A percentile compares a stretch with the other conserved stretches of the same genome.
Evolutionary conservation across 2,329 filamentous ascomycete genomes (phyloP).

Genomic region (Capronia coronata): DNA sequence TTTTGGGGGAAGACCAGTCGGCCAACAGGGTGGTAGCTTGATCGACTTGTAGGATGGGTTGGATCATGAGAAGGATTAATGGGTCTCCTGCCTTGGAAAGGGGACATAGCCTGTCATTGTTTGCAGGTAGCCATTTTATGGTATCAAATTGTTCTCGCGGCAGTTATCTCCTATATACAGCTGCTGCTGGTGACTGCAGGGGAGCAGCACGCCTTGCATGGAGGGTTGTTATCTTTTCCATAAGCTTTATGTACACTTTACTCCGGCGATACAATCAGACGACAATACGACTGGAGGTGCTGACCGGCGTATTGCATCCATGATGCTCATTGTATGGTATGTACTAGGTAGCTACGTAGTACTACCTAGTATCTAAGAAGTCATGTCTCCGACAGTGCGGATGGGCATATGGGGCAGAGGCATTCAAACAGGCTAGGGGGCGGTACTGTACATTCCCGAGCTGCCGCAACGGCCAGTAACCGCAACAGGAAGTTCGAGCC

Average conservation of each 20-base stretch:
- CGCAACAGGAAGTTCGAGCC: neutral
- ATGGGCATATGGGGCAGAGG: too few relatives aligned
- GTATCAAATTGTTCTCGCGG: neutral
- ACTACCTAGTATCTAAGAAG: too few relatives aligned
- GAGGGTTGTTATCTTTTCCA: neutral
- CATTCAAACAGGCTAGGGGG: neutral
- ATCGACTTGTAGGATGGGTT: slow-evolving; percentile 49
- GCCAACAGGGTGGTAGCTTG: slow-evolving; percentile 50
- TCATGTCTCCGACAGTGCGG: neutral
- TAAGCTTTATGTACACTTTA: too few relatives aligned
- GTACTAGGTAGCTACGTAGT: too few relatives aligned
- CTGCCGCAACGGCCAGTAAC: neutral
- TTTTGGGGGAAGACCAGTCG: slow-evolving; percentile 47
- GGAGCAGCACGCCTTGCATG: neutral
- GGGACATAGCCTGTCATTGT: neutral
- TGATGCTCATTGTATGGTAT: too few relatives aligned
- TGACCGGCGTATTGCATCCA: too few relatives aligned
- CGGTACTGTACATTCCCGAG: neutral
- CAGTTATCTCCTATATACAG: neutral
- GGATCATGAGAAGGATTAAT: neutral
- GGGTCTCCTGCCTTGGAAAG: neutral
- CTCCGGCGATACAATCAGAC: too few relatives aligned
- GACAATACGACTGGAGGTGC: too few relatives aligned
- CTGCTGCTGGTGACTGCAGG: neutral
- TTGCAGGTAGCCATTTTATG: neutral